phyloP scores from a whole-genome alignment of 495 filamentous ascomycete genomes.

The Endocarpon pusillum region DNA sequence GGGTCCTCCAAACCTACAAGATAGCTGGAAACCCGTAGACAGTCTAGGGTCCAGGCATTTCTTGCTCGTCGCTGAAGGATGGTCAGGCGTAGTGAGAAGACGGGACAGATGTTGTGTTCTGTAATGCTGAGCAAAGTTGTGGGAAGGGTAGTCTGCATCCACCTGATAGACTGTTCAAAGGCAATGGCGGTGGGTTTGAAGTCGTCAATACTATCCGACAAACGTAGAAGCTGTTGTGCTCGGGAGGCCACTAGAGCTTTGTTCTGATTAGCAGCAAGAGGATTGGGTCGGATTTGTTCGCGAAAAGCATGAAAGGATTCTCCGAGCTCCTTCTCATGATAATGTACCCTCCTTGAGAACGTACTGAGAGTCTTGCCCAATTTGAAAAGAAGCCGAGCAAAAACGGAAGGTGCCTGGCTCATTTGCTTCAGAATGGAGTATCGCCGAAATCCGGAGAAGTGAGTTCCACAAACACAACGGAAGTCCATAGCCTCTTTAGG shows the following conservation, averaged over 20 bases:
- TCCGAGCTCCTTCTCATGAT: not conserved
- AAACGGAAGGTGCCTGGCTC: not conserved
- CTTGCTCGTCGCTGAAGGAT: not conserved
- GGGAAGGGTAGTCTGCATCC: not conserved
- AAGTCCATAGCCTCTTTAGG: no score
- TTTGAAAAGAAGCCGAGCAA: not conserved
- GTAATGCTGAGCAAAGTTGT: no score
- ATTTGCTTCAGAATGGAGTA: not conserved
- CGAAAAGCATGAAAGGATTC: not conserved
- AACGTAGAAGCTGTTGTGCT: not conserved
- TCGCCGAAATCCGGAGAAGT: not conserved
- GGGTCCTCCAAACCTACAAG: not conserved
- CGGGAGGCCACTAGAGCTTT: not conserved
- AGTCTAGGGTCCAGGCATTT: not conserved
- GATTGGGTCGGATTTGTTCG: not conserved
- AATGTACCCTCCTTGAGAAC: not conserved
- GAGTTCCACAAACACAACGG: no score
- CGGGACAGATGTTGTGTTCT: no score
- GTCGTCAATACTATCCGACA: not conserved
- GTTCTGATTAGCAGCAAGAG: not conserved
- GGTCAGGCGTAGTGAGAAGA: no score
- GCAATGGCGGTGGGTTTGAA: not conserved
- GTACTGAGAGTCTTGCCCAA: not conserved
- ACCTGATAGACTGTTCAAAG: not conserved
- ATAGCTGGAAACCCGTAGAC: not conserved